These are phyloP conservation scores for Magnolia changhungtana DNA, from an alignment of 164 flowering plant species.

Conservation along the genomic window DNA sequence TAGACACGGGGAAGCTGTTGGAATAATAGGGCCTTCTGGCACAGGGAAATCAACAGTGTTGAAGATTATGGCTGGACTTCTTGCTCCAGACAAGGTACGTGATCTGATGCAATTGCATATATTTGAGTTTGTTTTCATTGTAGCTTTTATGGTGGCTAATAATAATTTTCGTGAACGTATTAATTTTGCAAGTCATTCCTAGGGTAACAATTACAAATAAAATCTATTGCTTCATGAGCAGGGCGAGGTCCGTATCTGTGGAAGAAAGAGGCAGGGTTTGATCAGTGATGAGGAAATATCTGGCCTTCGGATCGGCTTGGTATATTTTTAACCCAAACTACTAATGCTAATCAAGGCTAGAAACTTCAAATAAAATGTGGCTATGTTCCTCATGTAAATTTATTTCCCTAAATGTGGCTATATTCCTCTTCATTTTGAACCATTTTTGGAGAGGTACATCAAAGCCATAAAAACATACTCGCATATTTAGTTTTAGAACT, in stretches of 20 bases:
- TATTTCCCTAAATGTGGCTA: no score
- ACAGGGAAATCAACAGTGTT: constrained; percentile 93
- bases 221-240: constrained; percentile 26
- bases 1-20: constrained; percentile 96
- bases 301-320: constrained; percentile 96
- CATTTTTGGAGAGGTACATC: no score
- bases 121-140: not conserved
- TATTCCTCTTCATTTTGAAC: no score
- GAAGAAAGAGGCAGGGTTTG: constrained; percentile 75
- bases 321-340: constrained; percentile 19
- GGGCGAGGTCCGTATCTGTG: constrained; percentile 92
- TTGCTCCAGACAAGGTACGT: constrained; percentile 89
- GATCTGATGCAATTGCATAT: not conserved
- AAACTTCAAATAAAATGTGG: not conserved
- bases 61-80: constrained; percentile 96
- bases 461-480: no score
- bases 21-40: constrained; percentile 99
- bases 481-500: no score
- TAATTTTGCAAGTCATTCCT: not conserved
- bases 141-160: not conserved
- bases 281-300: constrained; percentile 84
- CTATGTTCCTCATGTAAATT: not conserved
- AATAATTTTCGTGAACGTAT: constrained; percentile 1
- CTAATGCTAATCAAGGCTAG: not conserved
- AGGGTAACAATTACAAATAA: not conserved